phyloP scores from a whole-genome alignment of 805 yeast genomes.

The Cyberlindnera petersonii region DNA sequence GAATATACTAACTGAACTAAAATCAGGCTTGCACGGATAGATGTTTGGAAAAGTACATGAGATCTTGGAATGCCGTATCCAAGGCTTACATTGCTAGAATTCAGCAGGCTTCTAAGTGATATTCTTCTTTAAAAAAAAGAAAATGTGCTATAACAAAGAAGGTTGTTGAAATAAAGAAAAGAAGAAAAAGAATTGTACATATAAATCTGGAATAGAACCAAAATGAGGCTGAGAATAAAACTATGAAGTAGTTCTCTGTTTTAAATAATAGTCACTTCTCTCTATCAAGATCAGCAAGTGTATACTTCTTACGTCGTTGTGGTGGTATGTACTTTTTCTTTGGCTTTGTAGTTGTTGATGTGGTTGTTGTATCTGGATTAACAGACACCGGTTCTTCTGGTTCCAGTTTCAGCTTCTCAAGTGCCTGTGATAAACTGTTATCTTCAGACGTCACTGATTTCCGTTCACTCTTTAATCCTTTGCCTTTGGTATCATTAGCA shows the following conservation, averaged over 20 bases:
- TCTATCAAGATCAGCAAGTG: constrained; percentile 18
- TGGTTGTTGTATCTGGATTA: background rate
- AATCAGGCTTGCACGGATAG: constrained; percentile 57
- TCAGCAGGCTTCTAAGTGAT: constrained; percentile 40
- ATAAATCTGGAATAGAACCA: too few relatives aligned
- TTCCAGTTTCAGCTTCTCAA: background rate
- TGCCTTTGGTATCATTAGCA: background rate
- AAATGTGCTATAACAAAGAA: background rate
- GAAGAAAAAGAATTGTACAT: constrained; percentile 5
- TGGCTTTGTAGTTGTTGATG: background rate
- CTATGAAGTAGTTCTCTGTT: background rate
- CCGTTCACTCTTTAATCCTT: background rate
- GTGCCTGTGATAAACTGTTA: background rate
- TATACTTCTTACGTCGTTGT: constrained; percentile 14
- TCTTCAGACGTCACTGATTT: background rate
- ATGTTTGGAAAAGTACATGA: constrained; percentile 85
- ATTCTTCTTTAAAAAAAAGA: background rate
- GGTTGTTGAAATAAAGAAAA: background rate
- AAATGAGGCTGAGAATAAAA: background rate
- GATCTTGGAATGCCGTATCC: constrained; percentile 84
- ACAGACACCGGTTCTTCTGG: background rate
- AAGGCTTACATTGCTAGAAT: constrained; percentile 73
- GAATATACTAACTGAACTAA: constrained; percentile 3
- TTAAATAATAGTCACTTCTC: background rate
- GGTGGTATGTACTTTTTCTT: constrained; percentile 13